Evolutionary conservation across 768 basidiomycete genomes (phyloP), one percentile per base, ranked within the genome.

Genomic region (Tylopilus subfusipes): DNA sequence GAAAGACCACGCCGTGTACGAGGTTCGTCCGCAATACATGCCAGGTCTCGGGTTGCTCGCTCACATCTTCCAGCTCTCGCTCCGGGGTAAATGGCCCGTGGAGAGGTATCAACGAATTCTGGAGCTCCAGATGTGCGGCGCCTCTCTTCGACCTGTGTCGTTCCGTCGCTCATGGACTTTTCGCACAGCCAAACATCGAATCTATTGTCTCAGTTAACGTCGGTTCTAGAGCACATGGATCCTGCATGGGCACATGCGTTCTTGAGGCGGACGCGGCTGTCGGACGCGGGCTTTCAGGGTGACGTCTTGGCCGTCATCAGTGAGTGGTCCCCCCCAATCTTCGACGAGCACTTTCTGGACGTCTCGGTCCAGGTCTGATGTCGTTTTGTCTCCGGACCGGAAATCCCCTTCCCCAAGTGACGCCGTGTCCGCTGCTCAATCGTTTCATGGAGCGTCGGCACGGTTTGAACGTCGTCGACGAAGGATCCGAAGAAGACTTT

Each of bases 281-380:
- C 85, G 38, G 90, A 93, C 62, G 77, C 85, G 0, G 82, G 85
- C 59, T 94, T 95, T 59, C 85, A 93, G 58, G 93, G 92, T 2
- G 91, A 93, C 54, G 76, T 92, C 8, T 76, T 94, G 4, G 88
- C 92, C 13, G 88, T 93, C 7, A 83, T 93, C 54, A 86, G 88
- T 87, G 55, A 46, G 81, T 63, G 33, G 14, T 33, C 19, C 29
- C 12, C 34, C n/a, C n/a, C 25, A 18, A 45, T 31, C 10, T 55
- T 29, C 30, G 4, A 52, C 1, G 25, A 44, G 10, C 9, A 0
- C 18, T 55, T 19, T n/a, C 11, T 31, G 16, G 36, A n/a, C 34
- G 9, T 4, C 7, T 25, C 39, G 25, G 6, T 9, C n/a, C 25
- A 90, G 89, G 80, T 25, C 81, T 95, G 79, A 83, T 90, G 48